phyloP scores from a whole-genome alignment of 176 grass and related monocot species.

The Triticum aestivum region IWGSC_CS_RefSeq_v2.1 NC_057806.1:571638881-571639380 shows the following conservation, averaged over 20 bases:
- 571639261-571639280: neutral
- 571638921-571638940: neutral
- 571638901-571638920: too few species aligned
- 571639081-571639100: neutral
- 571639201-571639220: neutral
- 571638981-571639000: neutral
- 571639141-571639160: neutral
- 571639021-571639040: too few species aligned
- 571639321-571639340: neutral
- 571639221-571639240: neutral
- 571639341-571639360: neutral
- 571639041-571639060: neutral
- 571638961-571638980: neutral
- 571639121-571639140: neutral
- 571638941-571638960: neutral
- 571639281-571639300: neutral
- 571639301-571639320: neutral
- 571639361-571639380: neutral
- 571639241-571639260: neutral
- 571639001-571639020: neutral
- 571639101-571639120: neutral
- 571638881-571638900: neutral
- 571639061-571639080: neutral
- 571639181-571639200: too few species aligned
- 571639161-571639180: neutral